Evolutionary conservation across 805 yeast genomes (phyloP).

Genomic region (Suhomyces kilbournensis): DNA sequence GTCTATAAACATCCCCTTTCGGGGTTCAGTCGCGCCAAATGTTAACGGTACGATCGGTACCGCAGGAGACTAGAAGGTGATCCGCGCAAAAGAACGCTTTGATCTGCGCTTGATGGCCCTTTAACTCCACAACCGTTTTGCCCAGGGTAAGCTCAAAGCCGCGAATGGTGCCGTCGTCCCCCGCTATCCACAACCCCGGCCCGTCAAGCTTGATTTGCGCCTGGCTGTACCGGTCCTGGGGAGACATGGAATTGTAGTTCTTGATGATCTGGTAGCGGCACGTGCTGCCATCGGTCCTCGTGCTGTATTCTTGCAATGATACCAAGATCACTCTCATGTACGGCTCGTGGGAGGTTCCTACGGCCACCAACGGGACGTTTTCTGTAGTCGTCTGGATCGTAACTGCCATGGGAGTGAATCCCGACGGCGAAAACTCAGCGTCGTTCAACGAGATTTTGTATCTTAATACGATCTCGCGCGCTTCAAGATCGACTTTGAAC

Average conservation of each 20-base stretch:
- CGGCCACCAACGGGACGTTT: conserved; percentile 40
- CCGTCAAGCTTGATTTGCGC: conserved; percentile 47
- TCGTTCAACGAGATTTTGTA: conserved; percentile 62
- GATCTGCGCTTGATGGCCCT: conserved; percentile 47
- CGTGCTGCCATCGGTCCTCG: conserved; percentile 12
- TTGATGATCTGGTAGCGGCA: conserved; percentile 25
- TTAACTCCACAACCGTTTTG: conserved; percentile 29
- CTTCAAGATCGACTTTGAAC: conserved; percentile 15
- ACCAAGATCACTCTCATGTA: conserved; percentile 65
- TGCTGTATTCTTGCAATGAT: conserved; percentile 34
- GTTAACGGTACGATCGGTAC: neutral
- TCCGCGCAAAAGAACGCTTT: conserved; percentile 27
- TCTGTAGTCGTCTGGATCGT: conserved; percentile 13
- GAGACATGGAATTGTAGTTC: conserved; percentile 47
- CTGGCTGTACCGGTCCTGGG: conserved; percentile 66
- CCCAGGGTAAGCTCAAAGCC: conserved; percentile 53
- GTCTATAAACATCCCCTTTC: neutral
- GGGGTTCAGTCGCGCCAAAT: neutral
- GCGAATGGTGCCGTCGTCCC: conserved; percentile 65
- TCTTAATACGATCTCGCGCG: conserved; percentile 8
- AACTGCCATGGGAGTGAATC: conserved; percentile 57
- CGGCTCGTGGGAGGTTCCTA: conserved; percentile 78
- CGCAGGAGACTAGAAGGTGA: neutral
- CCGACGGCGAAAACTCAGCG: conserved; percentile 64
- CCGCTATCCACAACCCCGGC: conserved; percentile 51